Conservation (phyloP, 2,329 filamentous ascomycete species). For the Colletotrichum australisinense region DNA sequence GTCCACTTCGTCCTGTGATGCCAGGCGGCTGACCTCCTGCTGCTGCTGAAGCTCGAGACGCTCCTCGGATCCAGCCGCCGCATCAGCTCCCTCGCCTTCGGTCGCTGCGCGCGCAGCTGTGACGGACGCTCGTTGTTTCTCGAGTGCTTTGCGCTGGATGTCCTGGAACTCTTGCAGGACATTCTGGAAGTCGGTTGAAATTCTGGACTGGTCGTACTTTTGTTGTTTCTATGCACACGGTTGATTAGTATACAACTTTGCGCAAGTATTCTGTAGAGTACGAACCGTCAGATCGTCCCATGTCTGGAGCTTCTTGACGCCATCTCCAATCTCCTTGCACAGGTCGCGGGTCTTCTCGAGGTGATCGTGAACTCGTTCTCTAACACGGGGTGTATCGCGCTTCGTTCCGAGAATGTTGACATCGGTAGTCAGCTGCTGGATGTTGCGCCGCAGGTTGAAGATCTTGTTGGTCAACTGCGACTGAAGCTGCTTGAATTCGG, state of each 20-base stretch:
- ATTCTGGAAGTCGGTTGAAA: conserved; percentile 92
- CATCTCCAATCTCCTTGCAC: conserved; percentile 93
- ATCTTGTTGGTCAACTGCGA: conserved; percentile 88
- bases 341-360: conserved; percentile 87
- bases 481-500: conserved; percentile 87
- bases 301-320: conserved; percentile 89
- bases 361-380: conserved; percentile 89
- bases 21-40: conserved; percentile 83
- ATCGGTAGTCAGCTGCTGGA: conserved; percentile 85
- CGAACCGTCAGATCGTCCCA: conserved; percentile 87
- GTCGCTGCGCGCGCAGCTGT: conserved; percentile 84
- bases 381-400: conserved; percentile 89
- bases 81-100: conserved; percentile 57
- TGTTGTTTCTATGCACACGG: conserved; percentile 77
- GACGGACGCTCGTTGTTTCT: conserved; percentile 91
- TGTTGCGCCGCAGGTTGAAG: conserved; percentile 89
- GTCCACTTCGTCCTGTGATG: conserved; percentile 93
- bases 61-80: conserved; percentile 41
- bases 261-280: conserved; percentile 16
- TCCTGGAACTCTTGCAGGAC: conserved; percentile 91
- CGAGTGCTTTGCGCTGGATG: conserved; percentile 89
- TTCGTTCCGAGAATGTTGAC: conserved; percentile 88
- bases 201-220: conserved; percentile 95
- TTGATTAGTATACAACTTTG: background rate
- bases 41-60: conserved; percentile 68